Conservation (phyloP, 257 asterid species). For the Solanum bulbocastanum region DNA sequence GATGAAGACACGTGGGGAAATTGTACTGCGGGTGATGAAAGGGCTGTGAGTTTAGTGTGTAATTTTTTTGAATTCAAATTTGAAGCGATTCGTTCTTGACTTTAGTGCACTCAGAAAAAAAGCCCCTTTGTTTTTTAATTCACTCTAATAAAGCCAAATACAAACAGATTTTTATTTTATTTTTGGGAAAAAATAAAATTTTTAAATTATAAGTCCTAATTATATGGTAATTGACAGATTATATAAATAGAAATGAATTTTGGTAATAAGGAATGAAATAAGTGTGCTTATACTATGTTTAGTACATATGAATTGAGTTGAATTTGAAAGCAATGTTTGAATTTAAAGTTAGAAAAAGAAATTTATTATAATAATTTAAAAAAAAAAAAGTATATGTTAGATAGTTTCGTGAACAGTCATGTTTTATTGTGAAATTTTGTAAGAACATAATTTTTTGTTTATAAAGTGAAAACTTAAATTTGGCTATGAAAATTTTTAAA, state of each 20-base stretch:
- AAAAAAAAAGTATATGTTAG: background rate
- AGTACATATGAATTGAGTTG: background rate
- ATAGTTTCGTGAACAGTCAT: too few species aligned
- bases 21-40: background rate
- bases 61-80: constrained; percentile 46
- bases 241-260: background rate
- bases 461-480: too few species aligned
- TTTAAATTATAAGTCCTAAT: background rate
- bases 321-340: background rate
- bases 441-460: too few species aligned
- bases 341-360: too few species aligned
- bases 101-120: constrained; percentile 2
- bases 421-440: too few species aligned
- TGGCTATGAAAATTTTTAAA: too few species aligned
- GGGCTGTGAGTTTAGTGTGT: constrained; percentile 8
- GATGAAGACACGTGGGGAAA: background rate
- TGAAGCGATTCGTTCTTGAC: constrained; percentile 12
- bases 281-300: background rate
- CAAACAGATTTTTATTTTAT: background rate
- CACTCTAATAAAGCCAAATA: background rate
- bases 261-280: background rate
- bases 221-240: background rate
- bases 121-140: background rate
- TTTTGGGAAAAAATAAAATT: background rate
- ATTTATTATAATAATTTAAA: too few species aligned